Evolutionary conservation across 208 protist genomes (phyloP).

Genomic region (Trypanosoma mega): DNA sequence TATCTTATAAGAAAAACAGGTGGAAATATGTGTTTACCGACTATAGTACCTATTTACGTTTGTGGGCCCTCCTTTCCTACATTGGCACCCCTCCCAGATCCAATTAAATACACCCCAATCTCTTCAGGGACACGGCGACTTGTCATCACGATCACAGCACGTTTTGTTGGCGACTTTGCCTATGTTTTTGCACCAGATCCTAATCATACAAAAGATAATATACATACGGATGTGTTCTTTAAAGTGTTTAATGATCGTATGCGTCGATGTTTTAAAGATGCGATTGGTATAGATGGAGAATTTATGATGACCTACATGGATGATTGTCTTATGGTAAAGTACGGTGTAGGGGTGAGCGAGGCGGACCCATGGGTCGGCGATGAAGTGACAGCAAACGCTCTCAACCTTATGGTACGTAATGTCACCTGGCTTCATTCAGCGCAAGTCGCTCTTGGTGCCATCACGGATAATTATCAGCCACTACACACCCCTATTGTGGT

Average conservation of each 20-base stretch:
- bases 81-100: background rate
- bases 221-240: background rate
- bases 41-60: conserved; percentile 20
- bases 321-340: conserved; percentile 9
- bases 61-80: conserved; percentile 14
- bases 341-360: conserved; percentile 25
- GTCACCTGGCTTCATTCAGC: conserved; percentile 14
- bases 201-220: background rate
- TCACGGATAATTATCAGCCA: background rate
- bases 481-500: conserved; percentile 21
- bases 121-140: conserved; percentile 12
- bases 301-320: conserved; percentile 10
- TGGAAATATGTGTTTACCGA: conserved; percentile 6
- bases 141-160: conserved; percentile 20
- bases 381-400: conserved; percentile 23
- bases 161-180: conserved; percentile 18
- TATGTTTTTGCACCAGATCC: background rate
- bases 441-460: conserved; percentile 1
- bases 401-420: conserved; percentile 25
- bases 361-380: conserved; percentile 30
- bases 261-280: conserved; percentile 16
- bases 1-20: conserved; percentile 8
- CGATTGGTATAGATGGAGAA: conserved; percentile 20
- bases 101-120: conserved; percentile 20
- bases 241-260: conserved; percentile 4